phyloP scores from a whole-genome alignment of 1,139 yeast genomes.

The Lodderomyces orthopsilosis region DNA sequence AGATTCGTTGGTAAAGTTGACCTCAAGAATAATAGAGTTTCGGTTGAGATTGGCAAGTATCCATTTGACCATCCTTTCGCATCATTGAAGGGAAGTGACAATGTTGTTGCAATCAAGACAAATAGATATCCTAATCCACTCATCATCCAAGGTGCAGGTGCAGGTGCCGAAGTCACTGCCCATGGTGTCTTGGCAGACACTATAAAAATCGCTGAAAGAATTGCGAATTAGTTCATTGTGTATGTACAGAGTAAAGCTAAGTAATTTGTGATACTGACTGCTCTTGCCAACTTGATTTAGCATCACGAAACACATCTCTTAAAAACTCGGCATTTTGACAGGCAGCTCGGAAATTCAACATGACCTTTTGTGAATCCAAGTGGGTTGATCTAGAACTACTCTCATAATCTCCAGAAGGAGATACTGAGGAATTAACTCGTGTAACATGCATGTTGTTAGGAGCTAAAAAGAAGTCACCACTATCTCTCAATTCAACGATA shows the following conservation, averaged over 20 bases:
- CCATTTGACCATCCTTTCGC: conserved; percentile 93
- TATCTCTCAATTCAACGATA: conserved; percentile 80
- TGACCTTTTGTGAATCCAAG: conserved; percentile 68
- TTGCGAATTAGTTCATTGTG: conserved; percentile 36
- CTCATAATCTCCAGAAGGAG: conserved; percentile 25
- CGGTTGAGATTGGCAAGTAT: conserved; percentile 86
- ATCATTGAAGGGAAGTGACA: conserved; percentile 90
- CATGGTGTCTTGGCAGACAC: conserved; percentile 96
- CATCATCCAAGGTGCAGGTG: conserved; percentile 98
- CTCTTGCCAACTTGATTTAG: conserved; percentile 48
- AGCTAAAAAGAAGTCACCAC: conserved; percentile 77
- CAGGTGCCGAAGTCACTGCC: conserved; percentile 98
- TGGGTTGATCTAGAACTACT: conserved; percentile 26
- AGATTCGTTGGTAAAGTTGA: conserved; percentile 94
- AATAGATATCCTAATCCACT: conserved; percentile 90
- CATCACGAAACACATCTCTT: conserved; percentile 55
- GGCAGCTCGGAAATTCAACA: conserved; percentile 62
- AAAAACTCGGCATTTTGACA: conserved; percentile 55
- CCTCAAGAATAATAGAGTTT: conserved; percentile 59
- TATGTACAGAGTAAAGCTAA: conserved; percentile 4
- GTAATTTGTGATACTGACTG: conserved; percentile 18
- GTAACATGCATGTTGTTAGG: conserved; percentile 77
- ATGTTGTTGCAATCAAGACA: conserved; percentile 87
- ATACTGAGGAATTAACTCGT: conserved; percentile 46
- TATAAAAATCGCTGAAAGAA: conserved; percentile 85